These are phyloP conservation scores for Raphidocelis subcapitata DNA, from an alignment of 139 green algal species.

Conservation along the genomic window DNA sequence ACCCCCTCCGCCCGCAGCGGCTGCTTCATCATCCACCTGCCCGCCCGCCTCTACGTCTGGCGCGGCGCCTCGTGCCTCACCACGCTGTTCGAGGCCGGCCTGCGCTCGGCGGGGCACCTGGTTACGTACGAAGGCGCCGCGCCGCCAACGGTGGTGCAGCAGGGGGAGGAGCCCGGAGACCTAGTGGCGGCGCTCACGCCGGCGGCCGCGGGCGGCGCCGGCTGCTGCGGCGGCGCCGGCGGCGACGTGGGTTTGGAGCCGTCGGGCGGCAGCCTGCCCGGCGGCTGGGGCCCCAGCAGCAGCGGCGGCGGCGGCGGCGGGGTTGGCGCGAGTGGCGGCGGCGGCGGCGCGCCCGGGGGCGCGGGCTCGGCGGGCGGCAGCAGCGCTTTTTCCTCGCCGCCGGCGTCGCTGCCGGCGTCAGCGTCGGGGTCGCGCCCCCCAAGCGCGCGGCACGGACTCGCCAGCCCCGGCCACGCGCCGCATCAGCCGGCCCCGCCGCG, in stretches of 20 bases:
- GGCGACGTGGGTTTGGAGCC: conserved; percentile 8
- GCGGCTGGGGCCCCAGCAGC: not conserved
- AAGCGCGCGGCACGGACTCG: not conserved
- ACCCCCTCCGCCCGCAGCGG: too few species aligned
- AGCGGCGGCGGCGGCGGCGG: not conserved
- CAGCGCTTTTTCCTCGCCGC: not conserved
- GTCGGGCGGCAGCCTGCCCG: conserved; percentile 2
- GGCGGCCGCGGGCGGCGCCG: not conserved
- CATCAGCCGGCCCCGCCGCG: conserved; percentile 9
- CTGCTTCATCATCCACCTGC: conserved; percentile 47
- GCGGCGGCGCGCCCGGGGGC: not conserved
- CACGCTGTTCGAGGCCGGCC: conserved; percentile 34
- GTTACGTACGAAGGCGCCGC: conserved; percentile 49
- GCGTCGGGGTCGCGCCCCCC: not conserved
- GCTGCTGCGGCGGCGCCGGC: not conserved
- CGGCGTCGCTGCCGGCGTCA: not conserved
- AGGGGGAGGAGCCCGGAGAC: conserved; percentile 36
- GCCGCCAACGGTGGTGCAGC: conserved; percentile 31
- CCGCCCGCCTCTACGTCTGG: conserved; percentile 54
- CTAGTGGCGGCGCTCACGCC: conserved; percentile 15
- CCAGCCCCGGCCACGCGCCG: not conserved
- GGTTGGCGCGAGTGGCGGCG: not conserved
- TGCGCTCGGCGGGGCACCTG: conserved; percentile 46
- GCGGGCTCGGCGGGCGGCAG: not conserved
- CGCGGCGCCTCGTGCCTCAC: conserved; percentile 17